Base-by-base conservation (phyloP, 257 asterid species). In the Nicotiana tomentosiformis region DNA sequence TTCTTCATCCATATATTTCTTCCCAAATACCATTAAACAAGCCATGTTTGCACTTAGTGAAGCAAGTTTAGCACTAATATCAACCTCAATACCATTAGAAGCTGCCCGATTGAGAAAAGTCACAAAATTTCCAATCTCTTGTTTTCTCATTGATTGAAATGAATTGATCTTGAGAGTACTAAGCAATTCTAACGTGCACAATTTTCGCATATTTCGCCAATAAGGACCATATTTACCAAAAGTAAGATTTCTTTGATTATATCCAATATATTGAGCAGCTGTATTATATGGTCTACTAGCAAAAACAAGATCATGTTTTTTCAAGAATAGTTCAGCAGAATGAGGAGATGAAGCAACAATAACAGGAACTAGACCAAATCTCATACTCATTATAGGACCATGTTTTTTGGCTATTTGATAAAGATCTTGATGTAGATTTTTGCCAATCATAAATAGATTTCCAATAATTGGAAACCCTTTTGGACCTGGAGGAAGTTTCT, bases 381-480 rank as follows among this genome's bases (percentile, higher is more conserved):
- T 60, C 60, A 85, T 65, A 32, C 72, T 43, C 85, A 85, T 85
- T 8, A 85, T 65, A 0, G 87, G 85, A 15, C 87, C 87, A 39
- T 85, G 82, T 66, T 77, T 81, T 37, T 35, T 37, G 11, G 83
- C 82, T 57, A 85, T 77, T 29, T 55, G 20, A 14, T 32, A 12
- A 60, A 85, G 43, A 30, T 85, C 77, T 56, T 81, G 83, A 37
- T 81, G 87, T n/a, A 82, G 84, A 26, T 78, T 85, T 76, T 85
- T 82, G 10, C 80, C 84, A 39, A 85, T 23, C 49, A 78, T 23
- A 26, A 69, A 74, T 0, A 85, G 58, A 82, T 78, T 67, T 10
- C 88, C 86, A 7, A 85, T 4, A 55, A 85, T 51, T 10, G 85
- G 84, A 51, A 85, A 70, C 49, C 83, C 82, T 43, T 43, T 70